Base-by-base conservation (phyloP, 306 rosid species). In the Albizia julibrissin region DNA sequence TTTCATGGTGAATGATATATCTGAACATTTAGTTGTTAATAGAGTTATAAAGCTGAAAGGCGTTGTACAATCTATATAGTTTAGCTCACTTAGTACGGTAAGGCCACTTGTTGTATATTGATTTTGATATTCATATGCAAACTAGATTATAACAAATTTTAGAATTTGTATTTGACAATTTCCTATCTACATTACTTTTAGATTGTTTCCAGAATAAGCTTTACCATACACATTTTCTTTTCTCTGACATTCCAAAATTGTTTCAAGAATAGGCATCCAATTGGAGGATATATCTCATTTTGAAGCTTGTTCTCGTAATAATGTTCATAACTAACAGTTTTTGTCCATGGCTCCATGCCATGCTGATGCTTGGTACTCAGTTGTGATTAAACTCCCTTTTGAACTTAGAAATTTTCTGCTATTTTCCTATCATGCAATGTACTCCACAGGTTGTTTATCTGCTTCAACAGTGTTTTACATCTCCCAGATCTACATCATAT, bases 381-480 rank as follows among this genome's bases (percentile, higher is more conserved):
- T 69, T 39, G 10, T 40, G n/a, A 74, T 26, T 27, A 84, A 73
- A 56, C 76, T 77, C 69, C 16, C 65, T 77, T 81, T 50, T 68
- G n/a, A 50, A 47, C 72, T 77, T 10, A 24, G 21, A 22, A 37
- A 18, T 46, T 77, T 16, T 13, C 37, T 50, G 77, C 67, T 40
- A 61, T 58, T 72, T 43, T 80, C 66, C 37, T 56, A 34, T 68
- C 44, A 12, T 61, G n/a, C 49, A 14, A 49, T 46, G 10, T 75
- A 22, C 77, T 56, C 58, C 75, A 29, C 62, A 26, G 26, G 85
- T 31, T 86, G 80, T 69, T 69, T 62, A 26, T 78, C 15, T 74
- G 66, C 10, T 9, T 68, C 49, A 37, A 46, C 66, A 47, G 31
- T 69, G n/a, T 82, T 79, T 65, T 65, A 75, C 54, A 66, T 78